Evolutionary conservation across 768 basidiomycete species (phyloP).

Genomic region (Dioszegia hungarica): DNA sequence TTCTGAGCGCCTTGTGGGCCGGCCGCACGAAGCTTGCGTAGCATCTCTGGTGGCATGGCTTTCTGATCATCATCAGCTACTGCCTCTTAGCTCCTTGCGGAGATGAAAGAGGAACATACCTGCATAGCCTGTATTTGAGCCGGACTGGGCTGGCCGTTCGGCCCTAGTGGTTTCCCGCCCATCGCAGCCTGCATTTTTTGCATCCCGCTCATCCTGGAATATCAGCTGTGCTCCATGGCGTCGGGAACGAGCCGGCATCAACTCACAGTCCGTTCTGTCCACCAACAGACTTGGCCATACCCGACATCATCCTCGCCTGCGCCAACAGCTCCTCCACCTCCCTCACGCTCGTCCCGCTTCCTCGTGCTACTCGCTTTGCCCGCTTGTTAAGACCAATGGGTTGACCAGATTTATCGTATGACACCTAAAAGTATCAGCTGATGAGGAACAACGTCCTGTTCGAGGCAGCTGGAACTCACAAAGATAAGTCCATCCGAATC

Average conservation of each 20-base stretch:
- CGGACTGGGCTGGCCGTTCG: conserved; percentile 82
- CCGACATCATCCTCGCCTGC: conserved; percentile 98
- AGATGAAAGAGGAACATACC: conserved; percentile 55
- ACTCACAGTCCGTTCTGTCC: conserved; percentile 90
- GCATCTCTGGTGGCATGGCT: conserved; percentile 89
- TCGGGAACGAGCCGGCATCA: neutral
- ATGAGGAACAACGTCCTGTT: neutral
- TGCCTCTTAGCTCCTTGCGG: neutral
- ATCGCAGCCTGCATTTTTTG: conserved; percentile 88
- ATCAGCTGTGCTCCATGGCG: conserved; percentile 11
- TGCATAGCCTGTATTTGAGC: conserved; percentile 93
- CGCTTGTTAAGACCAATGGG: conserved; percentile 74
- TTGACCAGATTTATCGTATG: conserved; percentile 43
- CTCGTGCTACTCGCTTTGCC: conserved; percentile 80
- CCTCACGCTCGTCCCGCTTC: conserved; percentile 87
- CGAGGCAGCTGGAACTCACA: conserved; percentile 53
- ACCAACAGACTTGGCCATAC: conserved; percentile 96
- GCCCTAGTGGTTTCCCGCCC: conserved; percentile 78
- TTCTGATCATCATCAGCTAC: conserved; percentile 55
- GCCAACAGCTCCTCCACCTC: conserved; percentile 97
- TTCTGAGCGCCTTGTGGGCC: conserved; percentile 66
- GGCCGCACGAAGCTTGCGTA: conserved; percentile 69
- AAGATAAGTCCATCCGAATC: conserved; percentile 92
- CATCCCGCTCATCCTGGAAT: conserved; percentile 68
- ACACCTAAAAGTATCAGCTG: conserved; percentile 24